Evolutionary conservation across 176 grass and related monocot species (phyloP), one percentile per base, ranked within the genome.

Genomic region (Eremochloa ophiuroides): DNA sequence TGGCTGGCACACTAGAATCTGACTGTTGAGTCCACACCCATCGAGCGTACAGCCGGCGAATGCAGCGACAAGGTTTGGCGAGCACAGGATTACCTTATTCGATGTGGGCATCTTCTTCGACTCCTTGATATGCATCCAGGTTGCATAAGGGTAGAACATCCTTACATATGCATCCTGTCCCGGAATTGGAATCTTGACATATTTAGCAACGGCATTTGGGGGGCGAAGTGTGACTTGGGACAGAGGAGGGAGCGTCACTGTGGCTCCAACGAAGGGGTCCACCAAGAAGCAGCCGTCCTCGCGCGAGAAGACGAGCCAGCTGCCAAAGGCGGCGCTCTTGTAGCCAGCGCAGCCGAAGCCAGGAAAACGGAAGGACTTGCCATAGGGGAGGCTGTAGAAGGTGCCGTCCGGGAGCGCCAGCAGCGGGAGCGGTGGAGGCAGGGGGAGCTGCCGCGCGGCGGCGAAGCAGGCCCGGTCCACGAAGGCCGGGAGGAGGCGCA

Each of bases 11-110:
- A 74, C 31, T 26, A 83, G 22, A 28, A 84, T 69, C 64, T 76
- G 73, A 61, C 73, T 76, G 34, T 1, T 66, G 13, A 8, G 2
- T 41, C 38, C 63, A 17, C 18, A 11, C 13, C 20, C 18, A 0
- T 27, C 7, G 0, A 64, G 22, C 6, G 70, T 31, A 39, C 18
- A 12, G 41, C 69, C 58, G 0, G 72, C 51, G 2, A 84, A 17
- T 35, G 73, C 73, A 34, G 82, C 73, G 1, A 69, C 27, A 23
- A 77, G 73, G 47, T 84, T 84, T 59, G 82, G 38, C 5, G 82
- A 69, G 82, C 82, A 84, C 37, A 84, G 0, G 27, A 84, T 35
- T n/a, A 84, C 14, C 73, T 84, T 84, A 42, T 31, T 83, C 5
- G 46, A 22, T 9, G 33, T 43, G 51, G 20, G 79, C 53, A 61